phyloP scores from a whole-genome alignment of 108 stramenopile species.

The Cyclotella sp. region DNA sequence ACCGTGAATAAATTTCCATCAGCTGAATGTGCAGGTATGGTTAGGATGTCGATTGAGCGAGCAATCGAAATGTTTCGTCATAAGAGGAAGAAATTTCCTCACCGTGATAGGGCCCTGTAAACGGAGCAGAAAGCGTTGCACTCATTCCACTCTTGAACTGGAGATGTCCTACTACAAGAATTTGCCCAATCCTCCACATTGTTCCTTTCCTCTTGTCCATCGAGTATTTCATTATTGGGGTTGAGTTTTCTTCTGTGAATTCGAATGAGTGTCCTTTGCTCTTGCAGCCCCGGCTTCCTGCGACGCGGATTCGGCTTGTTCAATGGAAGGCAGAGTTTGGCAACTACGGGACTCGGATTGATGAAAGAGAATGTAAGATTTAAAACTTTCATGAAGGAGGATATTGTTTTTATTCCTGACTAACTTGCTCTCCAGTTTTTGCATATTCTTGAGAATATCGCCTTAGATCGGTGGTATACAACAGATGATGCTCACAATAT shows the following conservation, averaged over 20 bases:
- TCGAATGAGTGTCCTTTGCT: not conserved
- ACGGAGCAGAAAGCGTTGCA: not conserved
- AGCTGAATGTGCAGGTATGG: not conserved
- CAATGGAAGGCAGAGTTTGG: too few species aligned
- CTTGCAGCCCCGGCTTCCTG: too few species aligned
- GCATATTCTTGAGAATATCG: too few species aligned
- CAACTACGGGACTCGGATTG: too few species aligned
- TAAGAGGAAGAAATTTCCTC: not conserved
- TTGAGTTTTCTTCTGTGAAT: not conserved
- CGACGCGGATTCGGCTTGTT: too few species aligned
- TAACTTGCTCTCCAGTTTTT: too few species aligned
- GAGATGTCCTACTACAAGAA: not conserved
- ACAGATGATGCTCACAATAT: too few species aligned
- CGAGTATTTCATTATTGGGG: too few species aligned
- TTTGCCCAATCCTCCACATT: not conserved
- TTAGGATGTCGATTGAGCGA: not conserved
- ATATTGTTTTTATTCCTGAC: too few species aligned
- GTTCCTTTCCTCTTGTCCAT: not conserved
- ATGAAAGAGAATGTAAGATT: too few species aligned
- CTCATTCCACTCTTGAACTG: not conserved
- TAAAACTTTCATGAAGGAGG: too few species aligned
- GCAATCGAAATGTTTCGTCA: not conserved
- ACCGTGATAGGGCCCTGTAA: slow-evolving; percentile 14
- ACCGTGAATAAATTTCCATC: slow-evolving; percentile 22
- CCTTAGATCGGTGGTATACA: too few species aligned